Evolutionary conservation across 2,329 filamentous ascomycete species (phyloP).

Genomic region (Penicillium sp.): DNA sequence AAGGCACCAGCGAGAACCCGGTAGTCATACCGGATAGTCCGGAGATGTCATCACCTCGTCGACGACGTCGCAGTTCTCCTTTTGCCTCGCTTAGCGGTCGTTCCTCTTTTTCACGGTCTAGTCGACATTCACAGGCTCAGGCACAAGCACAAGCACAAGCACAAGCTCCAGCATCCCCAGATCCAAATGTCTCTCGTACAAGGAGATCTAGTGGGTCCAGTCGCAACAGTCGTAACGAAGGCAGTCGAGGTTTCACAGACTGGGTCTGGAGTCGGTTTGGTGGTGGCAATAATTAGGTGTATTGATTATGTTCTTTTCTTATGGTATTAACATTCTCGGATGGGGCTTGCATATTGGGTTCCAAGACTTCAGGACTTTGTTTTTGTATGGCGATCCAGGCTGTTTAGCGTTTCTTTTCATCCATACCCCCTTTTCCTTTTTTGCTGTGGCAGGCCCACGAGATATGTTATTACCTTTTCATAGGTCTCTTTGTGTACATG

Average conservation of each 20-base stretch:
- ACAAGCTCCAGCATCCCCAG: constrained; percentile 1
- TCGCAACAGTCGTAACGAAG: constrained; percentile 16
- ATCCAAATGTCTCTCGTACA: neutral
- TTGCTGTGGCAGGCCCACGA: neutral
- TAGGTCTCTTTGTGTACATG: neutral
- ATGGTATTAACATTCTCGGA: neutral
- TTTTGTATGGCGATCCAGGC: neutral
- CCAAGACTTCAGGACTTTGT: neutral
- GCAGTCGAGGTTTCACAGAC: constrained; percentile 21
- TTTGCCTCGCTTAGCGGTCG: constrained; percentile 14
- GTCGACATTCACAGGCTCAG: constrained; percentile 2
- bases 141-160: neutral
- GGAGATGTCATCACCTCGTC: constrained; percentile 5
- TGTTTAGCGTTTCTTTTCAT: neutral
- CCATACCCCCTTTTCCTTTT: neutral
- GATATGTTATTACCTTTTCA: neutral
- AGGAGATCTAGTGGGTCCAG: constrained; percentile 6
- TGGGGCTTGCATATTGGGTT: neutral
- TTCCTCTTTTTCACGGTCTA: constrained; percentile 20
- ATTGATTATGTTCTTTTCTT: no score
- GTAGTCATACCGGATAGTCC: constrained; percentile 18
- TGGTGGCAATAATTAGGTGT: constrained; percentile 4
- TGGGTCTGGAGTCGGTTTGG: constrained; percentile 29
- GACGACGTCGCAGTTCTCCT: constrained; percentile 13
- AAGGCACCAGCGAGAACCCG: constrained; percentile 23